These are phyloP conservation scores for Tritrichomonas foetus DNA, from an alignment of 208 protist species.

Conservation along the genomic window DNA sequence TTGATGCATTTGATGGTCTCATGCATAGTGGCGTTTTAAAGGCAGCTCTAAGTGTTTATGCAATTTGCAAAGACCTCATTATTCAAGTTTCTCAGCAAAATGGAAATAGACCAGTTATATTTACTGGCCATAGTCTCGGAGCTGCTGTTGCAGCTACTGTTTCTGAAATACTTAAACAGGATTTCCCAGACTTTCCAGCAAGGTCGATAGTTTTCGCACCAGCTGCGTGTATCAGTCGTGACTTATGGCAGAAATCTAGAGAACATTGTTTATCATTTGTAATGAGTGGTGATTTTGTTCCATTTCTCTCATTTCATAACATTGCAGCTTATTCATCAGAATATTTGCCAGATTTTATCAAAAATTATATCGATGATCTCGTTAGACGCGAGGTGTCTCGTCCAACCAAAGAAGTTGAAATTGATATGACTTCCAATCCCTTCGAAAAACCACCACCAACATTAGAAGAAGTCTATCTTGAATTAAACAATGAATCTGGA, in stretches of 20 bases:
- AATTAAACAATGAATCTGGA: background rate
- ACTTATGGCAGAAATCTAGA: background rate
- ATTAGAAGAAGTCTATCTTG: background rate
- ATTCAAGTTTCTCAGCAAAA: background rate
- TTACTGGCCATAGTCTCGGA: background rate
- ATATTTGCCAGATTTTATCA: background rate
- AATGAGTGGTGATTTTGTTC: background rate
- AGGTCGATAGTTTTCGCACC: background rate
- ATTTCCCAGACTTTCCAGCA: background rate
- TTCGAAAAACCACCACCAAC: background rate
- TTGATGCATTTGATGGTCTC: background rate
- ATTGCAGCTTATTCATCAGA: background rate
- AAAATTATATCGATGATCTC: no score
- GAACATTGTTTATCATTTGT: background rate
- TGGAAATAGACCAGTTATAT: background rate
- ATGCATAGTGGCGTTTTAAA: background rate
- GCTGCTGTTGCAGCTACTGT: background rate
- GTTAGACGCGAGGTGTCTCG: no score
- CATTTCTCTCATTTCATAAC: constrained; percentile 9
- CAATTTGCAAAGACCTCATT: background rate
- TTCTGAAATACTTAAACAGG: background rate
- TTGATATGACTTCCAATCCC: background rate
- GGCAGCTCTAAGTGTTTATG: background rate
- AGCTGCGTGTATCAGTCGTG: background rate
- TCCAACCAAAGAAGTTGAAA: no score